A percentile compares a stretch with the other conserved stretches of the same genome.
Evolutionary conservation across 2,329 filamentous ascomycete genomes (phyloP).

Genomic region (Pseudonectria buxi): DNA sequence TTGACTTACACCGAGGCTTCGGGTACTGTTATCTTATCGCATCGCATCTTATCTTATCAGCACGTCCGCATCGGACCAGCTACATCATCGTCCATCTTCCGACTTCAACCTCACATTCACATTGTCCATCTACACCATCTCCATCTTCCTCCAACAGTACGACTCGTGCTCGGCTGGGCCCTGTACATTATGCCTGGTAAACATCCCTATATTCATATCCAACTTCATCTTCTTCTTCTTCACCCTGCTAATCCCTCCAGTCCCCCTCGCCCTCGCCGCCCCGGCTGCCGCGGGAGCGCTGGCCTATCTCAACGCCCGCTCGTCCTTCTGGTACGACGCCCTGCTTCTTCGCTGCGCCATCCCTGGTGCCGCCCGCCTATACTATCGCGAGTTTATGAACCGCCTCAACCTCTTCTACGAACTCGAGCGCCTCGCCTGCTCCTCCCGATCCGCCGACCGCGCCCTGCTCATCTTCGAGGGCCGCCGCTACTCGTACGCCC

Average conservation of each 20-base stretch:
- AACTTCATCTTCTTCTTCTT: background rate
- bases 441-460: constrained; percentile 42
- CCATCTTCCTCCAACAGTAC: too few species aligned
- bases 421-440: constrained; percentile 60
- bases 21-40: too few species aligned
- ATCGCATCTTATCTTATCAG: too few species aligned
- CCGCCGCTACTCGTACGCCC: constrained; percentile 63
- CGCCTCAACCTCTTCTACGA: constrained; percentile 67
- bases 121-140: too few species aligned
- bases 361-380: constrained; percentile 36
- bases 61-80: too few species aligned
- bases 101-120: too few species aligned
- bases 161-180: too few species aligned
- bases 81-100: too few species aligned
- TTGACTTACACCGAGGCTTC: too few species aligned
- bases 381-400: constrained; percentile 47
- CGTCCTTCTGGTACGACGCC: constrained; percentile 59
- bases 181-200: too few species aligned
- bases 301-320: constrained; percentile 74
- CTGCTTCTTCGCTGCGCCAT: constrained; percentile 50
- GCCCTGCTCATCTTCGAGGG: constrained; percentile 64
- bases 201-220: background rate
- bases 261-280: constrained; percentile 46
- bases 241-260: constrained; percentile 23
- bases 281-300: constrained; percentile 59